A percentile compares a stretch with the other conserved stretches of the same genome.
Evolutionary conservation across 371 early-diverging fungal genomes (phyloP).

Genomic region (Saksenaea vasiformis): DNA sequence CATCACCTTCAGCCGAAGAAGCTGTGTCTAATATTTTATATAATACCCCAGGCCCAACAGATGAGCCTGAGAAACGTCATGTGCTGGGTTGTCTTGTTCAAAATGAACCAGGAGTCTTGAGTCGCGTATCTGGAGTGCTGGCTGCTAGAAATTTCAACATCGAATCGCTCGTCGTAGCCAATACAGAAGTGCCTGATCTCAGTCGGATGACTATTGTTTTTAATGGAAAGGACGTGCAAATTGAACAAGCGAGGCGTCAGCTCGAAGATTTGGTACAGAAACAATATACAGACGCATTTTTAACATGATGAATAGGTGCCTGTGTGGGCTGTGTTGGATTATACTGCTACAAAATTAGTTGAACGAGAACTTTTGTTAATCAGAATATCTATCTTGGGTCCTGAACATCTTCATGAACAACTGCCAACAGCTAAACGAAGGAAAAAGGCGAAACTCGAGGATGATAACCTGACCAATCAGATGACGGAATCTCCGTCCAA

Average conservation of each 20-base stretch:
- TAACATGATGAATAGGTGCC: conserved; percentile 63
- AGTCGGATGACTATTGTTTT: conserved; percentile 95
- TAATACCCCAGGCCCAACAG: conserved; percentile 77
- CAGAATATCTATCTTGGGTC: conserved; percentile 91
- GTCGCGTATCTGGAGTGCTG: conserved; percentile 88
- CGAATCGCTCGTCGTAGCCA: conserved; percentile 92
- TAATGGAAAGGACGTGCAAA: conserved; percentile 78
- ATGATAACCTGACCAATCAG: conserved; percentile 40
- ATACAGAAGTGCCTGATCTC: conserved; percentile 92
- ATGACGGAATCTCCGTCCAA: conserved; percentile 27
- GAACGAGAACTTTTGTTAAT: conserved; percentile 92
- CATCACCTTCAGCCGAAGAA: conserved; percentile 69
- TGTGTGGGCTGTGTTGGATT: conserved; percentile 98
- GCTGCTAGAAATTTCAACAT: conserved; percentile 98
- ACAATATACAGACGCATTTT: not conserved
- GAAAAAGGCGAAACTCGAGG: conserved; percentile 42
- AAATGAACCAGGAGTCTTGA: conserved; percentile 95
- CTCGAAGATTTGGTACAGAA: conserved; percentile 84
- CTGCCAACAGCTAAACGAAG: conserved; percentile 37
- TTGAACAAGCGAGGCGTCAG: conserved; percentile 93
- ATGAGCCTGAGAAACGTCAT: conserved; percentile 68
- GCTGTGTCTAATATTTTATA: conserved; percentile 90
- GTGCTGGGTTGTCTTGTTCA: conserved; percentile 92
- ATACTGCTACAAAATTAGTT: conserved; percentile 81
- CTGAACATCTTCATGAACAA: conserved; percentile 63